Conservation (phyloP, 2,329 filamentous ascomycete genomes). For the Colletotrichum truncatum region DNA sequence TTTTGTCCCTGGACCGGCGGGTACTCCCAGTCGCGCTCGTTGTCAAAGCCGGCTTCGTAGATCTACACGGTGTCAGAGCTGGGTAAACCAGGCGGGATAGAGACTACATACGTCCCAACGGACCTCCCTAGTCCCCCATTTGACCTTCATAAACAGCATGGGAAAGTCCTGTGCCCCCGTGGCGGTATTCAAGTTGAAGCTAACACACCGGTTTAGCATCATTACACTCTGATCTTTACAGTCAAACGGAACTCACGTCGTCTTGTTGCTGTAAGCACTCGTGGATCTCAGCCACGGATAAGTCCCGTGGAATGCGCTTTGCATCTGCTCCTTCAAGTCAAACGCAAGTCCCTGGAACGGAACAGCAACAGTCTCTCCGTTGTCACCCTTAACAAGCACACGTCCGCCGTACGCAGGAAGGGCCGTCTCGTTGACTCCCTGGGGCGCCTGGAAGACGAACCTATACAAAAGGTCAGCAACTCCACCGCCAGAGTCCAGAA, state of each 20-base stretch:
- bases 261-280: conserved; percentile 13
- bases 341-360: conserved; percentile 35
- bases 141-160: conserved; percentile 29
- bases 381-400: conserved; percentile 40
- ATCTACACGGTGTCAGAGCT: conserved; percentile 34
- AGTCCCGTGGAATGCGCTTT: conserved; percentile 18
- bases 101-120: conserved; percentile 32
- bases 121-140: conserved; percentile 34
- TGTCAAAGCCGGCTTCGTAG: conserved; percentile 47
- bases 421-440: conserved; percentile 37
- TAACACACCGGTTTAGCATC: background rate
- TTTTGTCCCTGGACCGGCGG: conserved; percentile 47
- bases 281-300: conserved; percentile 25
- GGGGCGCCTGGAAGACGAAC: conserved; percentile 36
- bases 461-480: background rate
- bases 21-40: conserved; percentile 51
- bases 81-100: fast-evolving
- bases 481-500: fast-evolving
- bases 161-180: conserved; percentile 30
- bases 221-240: no score
- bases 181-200: conserved; percentile 26
- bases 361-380: conserved; percentile 42
- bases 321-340: conserved; percentile 22
- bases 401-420: conserved; percentile 45
- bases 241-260: conserved; percentile 5